Conservation (phyloP, 1,284 basidiomycete species). For the Heliocybe sulcata region DNA sequence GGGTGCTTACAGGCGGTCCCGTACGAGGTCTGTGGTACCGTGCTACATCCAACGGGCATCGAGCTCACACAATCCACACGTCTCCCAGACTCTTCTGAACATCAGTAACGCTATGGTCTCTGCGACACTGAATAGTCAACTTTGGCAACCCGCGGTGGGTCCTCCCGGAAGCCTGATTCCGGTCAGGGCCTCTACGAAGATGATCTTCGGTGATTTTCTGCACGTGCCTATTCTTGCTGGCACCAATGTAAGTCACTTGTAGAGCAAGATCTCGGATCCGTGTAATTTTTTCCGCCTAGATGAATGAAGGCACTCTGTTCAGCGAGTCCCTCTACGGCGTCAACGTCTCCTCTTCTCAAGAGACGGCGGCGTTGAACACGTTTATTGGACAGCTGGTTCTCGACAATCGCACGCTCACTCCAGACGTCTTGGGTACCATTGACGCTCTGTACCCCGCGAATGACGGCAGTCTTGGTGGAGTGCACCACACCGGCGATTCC, state of each 20-base stretch:
- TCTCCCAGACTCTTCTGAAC: conserved; percentile 31
- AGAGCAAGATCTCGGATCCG: neutral
- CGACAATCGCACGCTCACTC: conserved; percentile 39
- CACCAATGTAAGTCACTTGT: conserved; percentile 34
- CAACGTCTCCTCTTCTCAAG: conserved; percentile 25
- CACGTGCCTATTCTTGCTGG: conserved; percentile 49
- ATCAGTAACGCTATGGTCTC: conserved; percentile 40
- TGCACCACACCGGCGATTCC: conserved; percentile 51
- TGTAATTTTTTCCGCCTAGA: conserved; percentile 19
- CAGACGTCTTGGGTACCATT: conserved; percentile 29
- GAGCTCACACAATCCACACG: neutral
- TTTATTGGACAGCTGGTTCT: conserved; percentile 41
- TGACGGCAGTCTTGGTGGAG: conserved; percentile 34
- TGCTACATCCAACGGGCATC: neutral
- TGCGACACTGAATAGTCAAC: conserved; percentile 39
- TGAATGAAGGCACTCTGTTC: conserved; percentile 45
- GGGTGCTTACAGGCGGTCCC: conserved; percentile 40
- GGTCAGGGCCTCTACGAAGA: conserved; percentile 37
- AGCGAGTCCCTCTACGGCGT: conserved; percentile 28
- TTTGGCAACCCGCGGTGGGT: conserved; percentile 54
- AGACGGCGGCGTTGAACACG: conserved; percentile 32
- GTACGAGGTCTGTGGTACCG: conserved; percentile 23
- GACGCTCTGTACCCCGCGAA: conserved; percentile 38
- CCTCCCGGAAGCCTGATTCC: conserved; percentile 43
- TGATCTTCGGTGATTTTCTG: conserved; percentile 41